phyloP scores from a whole-genome alignment of 306 rosid species.

The Prunus mongolica region DNA sequence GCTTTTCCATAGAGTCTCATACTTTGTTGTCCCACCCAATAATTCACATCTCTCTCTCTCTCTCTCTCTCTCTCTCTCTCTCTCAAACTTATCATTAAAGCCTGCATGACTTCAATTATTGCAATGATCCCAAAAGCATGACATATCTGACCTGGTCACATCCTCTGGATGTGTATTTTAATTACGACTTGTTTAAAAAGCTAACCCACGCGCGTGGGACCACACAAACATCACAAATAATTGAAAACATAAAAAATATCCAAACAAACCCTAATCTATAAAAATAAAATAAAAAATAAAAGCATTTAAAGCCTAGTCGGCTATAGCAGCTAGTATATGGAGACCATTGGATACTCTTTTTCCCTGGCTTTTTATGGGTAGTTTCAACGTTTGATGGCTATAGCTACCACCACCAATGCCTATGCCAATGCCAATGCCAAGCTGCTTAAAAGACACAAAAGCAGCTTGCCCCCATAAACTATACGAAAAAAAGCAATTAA shows the following conservation, averaged over 20 bases:
- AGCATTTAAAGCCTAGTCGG: neutral
- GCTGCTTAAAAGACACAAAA: conserved; percentile 35
- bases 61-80: neutral
- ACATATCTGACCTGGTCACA: conserved; percentile 65
- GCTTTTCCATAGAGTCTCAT: neutral
- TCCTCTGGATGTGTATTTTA: conserved; percentile 36
- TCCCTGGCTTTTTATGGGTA: conserved; percentile 8
- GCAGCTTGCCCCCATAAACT: conserved; percentile 29
- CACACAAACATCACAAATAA: conserved; percentile 22
- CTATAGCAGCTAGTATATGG: neutral
- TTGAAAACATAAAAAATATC: neutral
- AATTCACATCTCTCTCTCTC: conserved; percentile 32
- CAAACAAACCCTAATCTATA: neutral
- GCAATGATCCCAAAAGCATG: conserved; percentile 92
- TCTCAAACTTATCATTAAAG: conserved; percentile 69
- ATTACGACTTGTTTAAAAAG: conserved; percentile 38
- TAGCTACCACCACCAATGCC: neutral
- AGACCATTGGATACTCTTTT: conserved; percentile 31
- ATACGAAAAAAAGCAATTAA: neutral
- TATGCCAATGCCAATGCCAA: neutral
- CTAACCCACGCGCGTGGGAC: conserved; percentile 60
- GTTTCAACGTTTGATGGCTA: conserved; percentile 19
- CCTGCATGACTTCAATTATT: conserved; percentile 92
- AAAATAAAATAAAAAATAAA: neutral
- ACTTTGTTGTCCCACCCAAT: conserved; percentile 40